These are phyloP conservation scores for Lentinula sp. DNA, from an alignment of 768 basidiomycete genomes.

Conservation along the genomic window DNA sequence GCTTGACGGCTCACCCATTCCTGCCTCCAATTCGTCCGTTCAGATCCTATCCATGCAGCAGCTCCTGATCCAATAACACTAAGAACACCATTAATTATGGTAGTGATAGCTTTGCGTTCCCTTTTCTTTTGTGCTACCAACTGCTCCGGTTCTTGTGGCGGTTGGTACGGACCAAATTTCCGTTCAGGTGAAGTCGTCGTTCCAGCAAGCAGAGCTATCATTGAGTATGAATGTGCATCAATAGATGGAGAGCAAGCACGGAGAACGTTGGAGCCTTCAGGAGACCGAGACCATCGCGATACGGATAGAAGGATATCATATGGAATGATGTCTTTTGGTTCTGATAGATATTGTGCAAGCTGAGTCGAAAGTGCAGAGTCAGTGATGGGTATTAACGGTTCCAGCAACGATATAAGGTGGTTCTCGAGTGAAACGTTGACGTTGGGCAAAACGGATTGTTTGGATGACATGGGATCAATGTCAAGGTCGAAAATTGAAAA, in stretches of 20 bases:
- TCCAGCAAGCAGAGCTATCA: constrained; percentile 74
- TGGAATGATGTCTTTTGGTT: constrained; percentile 42
- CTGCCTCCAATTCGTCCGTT: constrained; percentile 52
- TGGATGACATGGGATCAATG: neutral
- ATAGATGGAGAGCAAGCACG: constrained; percentile 31
- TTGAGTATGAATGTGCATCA: constrained; percentile 51
- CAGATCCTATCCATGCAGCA: constrained; percentile 71
- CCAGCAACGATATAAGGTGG: constrained; percentile 49
- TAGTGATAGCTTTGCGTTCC: constrained; percentile 63
- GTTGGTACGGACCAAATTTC: constrained; percentile 49
- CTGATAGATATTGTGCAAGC: constrained; percentile 31
- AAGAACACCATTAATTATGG: constrained; percentile 64
- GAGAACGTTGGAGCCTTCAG: constrained; percentile 32
- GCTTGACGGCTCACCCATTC: constrained; percentile 60
- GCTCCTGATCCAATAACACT: constrained; percentile 63
- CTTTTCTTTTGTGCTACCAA: constrained; percentile 36
- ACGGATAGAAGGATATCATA: constrained; percentile 52
- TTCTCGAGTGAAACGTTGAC: constrained; percentile 65
- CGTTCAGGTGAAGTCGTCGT: constrained; percentile 74
- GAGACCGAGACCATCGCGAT: constrained; percentile 65
- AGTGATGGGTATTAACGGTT: constrained; percentile 36
- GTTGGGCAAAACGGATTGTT: constrained; percentile 10
- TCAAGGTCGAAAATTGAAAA: neutral
- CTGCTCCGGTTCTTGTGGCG: constrained; percentile 40
- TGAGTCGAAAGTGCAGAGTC: constrained; percentile 37